These are phyloP conservation scores for Gloeostereum incarnatum DNA, from an alignment of 768 basidiomycete species.

Conservation along the genomic window DNA sequence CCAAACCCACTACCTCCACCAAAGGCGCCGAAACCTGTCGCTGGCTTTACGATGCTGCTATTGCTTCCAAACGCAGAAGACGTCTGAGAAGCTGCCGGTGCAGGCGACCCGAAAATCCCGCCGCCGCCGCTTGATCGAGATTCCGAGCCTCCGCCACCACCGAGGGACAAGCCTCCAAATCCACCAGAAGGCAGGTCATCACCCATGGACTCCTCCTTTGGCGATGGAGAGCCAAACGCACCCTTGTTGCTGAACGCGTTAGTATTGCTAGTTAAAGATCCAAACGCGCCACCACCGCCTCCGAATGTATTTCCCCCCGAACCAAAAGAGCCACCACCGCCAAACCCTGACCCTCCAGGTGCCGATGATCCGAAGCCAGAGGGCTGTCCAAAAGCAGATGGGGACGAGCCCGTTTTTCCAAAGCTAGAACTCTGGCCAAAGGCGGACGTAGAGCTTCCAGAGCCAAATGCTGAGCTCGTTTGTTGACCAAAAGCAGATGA, in stretches of 20 bases:
- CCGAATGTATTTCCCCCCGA: too few species aligned
- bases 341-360: conserved; percentile 7
- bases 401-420: conserved; percentile 9
- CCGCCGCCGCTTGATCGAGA: too few species aligned
- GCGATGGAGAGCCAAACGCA: conserved; percentile 13
- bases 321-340: too few species aligned
- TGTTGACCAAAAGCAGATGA: conserved; percentile 11
- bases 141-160: conserved; percentile 2
- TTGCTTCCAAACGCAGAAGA: conserved; percentile 9
- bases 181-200: conserved; percentile 21
- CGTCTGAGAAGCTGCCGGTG: too few species aligned
- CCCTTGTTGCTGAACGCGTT: conserved; percentile 7
- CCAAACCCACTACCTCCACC: conserved; percentile 10
- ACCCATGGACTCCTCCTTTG: conserved; percentile 40
- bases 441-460: conserved; percentile 9
- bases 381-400: conserved; percentile 22
- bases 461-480: too few species aligned
- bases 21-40: conserved; percentile 25
- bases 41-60: conserved; percentile 19
- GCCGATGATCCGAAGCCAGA: conserved; percentile 9
- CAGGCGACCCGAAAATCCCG: too few species aligned
- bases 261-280: conserved; percentile 6
- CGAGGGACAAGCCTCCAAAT: conserved; percentile 18
- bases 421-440: conserved; percentile 17
- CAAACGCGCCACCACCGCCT: conserved; percentile 1